Evolutionary conservation across 345 rosid genomes (phyloP), one percentile per base, ranked within the genome.

Genomic region (Dimocarpus longan): DNA sequence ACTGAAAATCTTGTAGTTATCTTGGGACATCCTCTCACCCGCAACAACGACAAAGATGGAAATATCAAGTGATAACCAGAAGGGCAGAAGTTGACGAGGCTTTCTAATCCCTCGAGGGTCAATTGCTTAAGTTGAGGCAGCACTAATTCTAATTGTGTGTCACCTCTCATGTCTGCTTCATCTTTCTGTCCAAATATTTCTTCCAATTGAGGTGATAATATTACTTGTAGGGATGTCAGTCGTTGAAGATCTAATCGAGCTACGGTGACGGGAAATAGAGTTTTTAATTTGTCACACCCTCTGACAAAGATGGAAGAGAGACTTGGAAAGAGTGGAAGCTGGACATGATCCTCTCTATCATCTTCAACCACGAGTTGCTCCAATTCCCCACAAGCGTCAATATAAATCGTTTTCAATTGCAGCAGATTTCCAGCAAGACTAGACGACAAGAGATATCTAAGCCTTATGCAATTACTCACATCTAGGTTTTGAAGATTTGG

Each of bases 331-430:
- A 15, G 21, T 10, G 15, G 11, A 60, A 15, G 67, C 59, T 21
- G 40, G 42, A 43, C 19, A 24, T 26, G 39, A 42, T 16, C n/a
- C 21, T 50, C 9, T 10, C 7, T 40, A 13, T 48, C 52, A 18
- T 74, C 70, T 4, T 22, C 70, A 62, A 26, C 78, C 46, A 75
- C 13, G 42, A 75, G 3, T 42, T 75, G 70, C 46, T 64, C 59
- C 24, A 75, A 75, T 75, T 28, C 11, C 0, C 0, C 0, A 8
- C 60, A 63, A 1, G 10, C 0, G 0, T 0, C 0, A 28, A 75
- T 1, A 0, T 0, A 0, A 1, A 74, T 9, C 0, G 0, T 0
- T 13, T 43, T 3, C 40, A 74, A 64, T 40, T 74, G 77, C 59
- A 74, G 15, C 68, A 60, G n/a, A 60, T 43, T 74, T 59, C 21